Evolutionary conservation across 2,329 filamentous ascomycete genomes (phyloP).

Genomic region (Colletotrichum camelliae): DNA sequence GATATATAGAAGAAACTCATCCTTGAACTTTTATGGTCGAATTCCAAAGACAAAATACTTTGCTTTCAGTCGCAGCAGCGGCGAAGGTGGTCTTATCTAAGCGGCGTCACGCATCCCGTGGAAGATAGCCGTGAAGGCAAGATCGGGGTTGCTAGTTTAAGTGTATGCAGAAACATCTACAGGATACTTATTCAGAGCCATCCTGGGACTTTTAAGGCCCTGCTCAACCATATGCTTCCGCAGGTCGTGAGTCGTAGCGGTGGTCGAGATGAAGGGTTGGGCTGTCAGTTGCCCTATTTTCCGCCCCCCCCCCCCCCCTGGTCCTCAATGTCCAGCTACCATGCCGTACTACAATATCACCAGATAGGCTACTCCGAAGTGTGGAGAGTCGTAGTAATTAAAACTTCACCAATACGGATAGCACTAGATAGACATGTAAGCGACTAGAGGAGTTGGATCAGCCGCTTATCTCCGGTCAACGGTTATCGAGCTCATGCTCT

Average conservation of each 20-base stretch:
- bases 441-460: background rate
- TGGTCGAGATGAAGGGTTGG: background rate
- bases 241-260: background rate
- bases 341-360: background rate
- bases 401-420: background rate
- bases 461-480: background rate
- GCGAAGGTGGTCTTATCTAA: background rate
- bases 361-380: background rate
- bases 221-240: background rate
- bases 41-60: background rate
- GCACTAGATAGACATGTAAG: background rate
- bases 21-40: background rate
- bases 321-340: background rate
- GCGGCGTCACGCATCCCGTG: background rate
- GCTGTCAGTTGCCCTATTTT: background rate
- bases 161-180: background rate
- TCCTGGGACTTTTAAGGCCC: background rate
- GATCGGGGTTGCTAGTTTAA: background rate
- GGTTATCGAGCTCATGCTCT: background rate
- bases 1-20: background rate
- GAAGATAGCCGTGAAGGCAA: background rate
- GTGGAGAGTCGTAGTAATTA: background rate
- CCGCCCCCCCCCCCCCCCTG: background rate
- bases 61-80: background rate
- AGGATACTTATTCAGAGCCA: background rate